Evolutionary conservation across 116 monocot genomes (phyloP).

Genomic region (Dioscorea cayenensis): DNA sequence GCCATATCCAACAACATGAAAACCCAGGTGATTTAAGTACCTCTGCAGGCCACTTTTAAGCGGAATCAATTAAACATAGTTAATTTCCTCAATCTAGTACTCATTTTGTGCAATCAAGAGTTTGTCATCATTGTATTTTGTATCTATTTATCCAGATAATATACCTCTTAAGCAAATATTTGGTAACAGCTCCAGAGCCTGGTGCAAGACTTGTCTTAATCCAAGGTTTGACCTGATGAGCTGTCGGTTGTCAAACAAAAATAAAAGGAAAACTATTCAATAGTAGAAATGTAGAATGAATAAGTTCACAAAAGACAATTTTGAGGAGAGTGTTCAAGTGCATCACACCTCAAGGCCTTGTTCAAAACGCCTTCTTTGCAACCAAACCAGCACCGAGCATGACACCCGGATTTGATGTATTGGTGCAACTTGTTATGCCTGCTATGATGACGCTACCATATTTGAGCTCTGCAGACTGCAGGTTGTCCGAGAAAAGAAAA

Average conservation of each 20-base stretch:
- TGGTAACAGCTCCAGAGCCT: slow-evolving; percentile 58
- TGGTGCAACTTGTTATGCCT: slow-evolving; percentile 67
- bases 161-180: slow-evolving; percentile 61
- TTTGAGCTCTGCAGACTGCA: slow-evolving; percentile 42
- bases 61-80: slow-evolving; percentile 35
- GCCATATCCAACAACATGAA: slow-evolving; percentile 77
- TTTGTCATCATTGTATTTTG: no score
- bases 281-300: neutral
- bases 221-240: slow-evolving; percentile 59
- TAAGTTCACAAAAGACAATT: neutral
- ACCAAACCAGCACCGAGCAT: slow-evolving; percentile 84
- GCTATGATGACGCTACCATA: slow-evolving; percentile 77
- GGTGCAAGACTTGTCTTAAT: no score
- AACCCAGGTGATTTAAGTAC: slow-evolving; percentile 59
- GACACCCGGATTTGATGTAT: slow-evolving; percentile 80
- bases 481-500: slow-evolving; percentile 56
- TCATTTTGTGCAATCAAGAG: neutral
- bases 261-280: neutral
- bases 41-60: slow-evolving; percentile 25
- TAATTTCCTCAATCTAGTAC: neutral
- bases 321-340: neutral
- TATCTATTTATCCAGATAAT: neutral
- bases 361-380: slow-evolving; percentile 81
- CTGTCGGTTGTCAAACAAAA: neutral
- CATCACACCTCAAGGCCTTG: slow-evolving; percentile 59